Evolutionary conservation across 2,329 filamentous ascomycete species (phyloP).

Genomic region (Apiospora rasikravindrae): DNA sequence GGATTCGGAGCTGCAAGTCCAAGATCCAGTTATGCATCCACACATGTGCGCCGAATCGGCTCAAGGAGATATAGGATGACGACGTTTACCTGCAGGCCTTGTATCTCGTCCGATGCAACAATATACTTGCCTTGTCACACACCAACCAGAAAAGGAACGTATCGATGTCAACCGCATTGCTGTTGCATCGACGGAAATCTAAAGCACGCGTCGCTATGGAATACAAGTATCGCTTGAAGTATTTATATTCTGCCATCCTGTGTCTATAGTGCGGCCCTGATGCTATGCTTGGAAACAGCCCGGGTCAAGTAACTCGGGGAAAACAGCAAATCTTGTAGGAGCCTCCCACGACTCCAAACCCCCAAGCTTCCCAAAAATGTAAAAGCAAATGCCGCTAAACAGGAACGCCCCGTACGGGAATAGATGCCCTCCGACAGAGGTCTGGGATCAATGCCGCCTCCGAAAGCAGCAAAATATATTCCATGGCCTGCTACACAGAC

Average conservation of each 20-base stretch:
- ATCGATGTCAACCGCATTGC: neutral
- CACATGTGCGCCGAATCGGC: neutral
- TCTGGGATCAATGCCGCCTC: neutral
- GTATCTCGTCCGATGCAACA: neutral
- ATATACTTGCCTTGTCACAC: neutral
- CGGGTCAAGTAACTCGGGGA: conserved; percentile 11
- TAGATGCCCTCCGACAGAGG: neutral
- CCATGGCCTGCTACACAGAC: neutral
- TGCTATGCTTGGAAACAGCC: conserved; percentile 18
- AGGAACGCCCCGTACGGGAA: conserved; percentile 16
- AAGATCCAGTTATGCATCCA: conserved; percentile 7
- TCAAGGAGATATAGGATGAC: neutral
- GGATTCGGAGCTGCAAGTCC: neutral
- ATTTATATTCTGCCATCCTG: conserved; percentile 16
- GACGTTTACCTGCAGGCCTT: neutral
- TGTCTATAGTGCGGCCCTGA: conserved; percentile 18
- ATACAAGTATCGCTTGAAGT: neutral
- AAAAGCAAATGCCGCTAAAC: conserved; percentile 20
- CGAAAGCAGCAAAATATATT: neutral
- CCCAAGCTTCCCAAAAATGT: conserved; percentile 18
- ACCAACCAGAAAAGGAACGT: neutral
- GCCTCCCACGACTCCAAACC: conserved; percentile 17
- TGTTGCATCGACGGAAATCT: neutral
- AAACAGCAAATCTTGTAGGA: conserved; percentile 19
- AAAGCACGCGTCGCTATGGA: neutral